Base-by-base conservation (phyloP, 1,284 basidiomycete species). In the Ganoderma leucocontextum region DNA sequence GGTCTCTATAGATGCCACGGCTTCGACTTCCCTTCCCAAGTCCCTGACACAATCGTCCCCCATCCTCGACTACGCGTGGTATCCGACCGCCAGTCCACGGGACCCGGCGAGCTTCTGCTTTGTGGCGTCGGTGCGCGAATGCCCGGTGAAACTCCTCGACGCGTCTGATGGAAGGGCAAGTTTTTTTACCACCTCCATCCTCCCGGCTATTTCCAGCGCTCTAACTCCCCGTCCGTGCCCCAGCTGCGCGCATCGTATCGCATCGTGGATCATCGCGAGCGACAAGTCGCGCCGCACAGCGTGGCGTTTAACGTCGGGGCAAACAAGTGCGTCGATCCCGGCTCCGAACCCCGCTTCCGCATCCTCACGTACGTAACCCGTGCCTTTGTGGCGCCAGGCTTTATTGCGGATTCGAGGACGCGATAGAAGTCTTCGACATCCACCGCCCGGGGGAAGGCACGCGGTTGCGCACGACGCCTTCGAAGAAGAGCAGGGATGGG, bases 231-330 rank as follows among this genome's bases (percentile, higher is more conserved):
- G 58, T 64, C 63, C 41, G 19, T 38, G 17, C n/a, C 38, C 17
- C 67, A 96, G 94, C 84, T 94, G 15, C 87, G 96, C n/a, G 96
- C 95, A 0, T 95, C 94, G 0, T 98, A 98, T 78, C 87, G 85
- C 49, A 97, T 98, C 49, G 86, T 98, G 19, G 95, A 98, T 78
- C 96, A 98, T 74, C 85, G 92, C 19, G 96, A 98, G 79, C 87
- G 95, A 41, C 89, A 95, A 69, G 83, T 97, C 60, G 94, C 95
- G 0, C 95, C 96, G 0, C 92, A 95, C 68, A 88, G 89, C 73
- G 82, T 98, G 68, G 85, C 91, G 0, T 97, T 97, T 80, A 94
- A 94, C 73, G 77, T 84, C 0, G 80, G 86, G 13, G 89, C 87
- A 0, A 83, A 90, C 55, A 91, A 86, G 95, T 96, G 70, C 69